Evolutionary conservation across 2,329 filamentous ascomycete genomes (phyloP).

Genomic region (Rhexocercosporidium sp.): DNA sequence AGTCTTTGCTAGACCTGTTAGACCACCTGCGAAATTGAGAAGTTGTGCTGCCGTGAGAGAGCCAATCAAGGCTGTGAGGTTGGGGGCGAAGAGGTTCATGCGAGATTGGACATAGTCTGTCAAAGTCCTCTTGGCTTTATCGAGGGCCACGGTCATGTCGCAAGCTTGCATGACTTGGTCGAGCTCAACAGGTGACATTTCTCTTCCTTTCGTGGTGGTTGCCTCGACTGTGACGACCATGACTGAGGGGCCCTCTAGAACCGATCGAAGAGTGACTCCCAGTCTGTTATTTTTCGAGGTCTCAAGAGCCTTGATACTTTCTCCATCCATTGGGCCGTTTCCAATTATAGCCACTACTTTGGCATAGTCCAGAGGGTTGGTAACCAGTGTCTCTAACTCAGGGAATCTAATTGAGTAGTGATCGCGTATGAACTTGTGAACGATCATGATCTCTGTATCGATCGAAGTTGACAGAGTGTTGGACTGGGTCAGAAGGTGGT

Average conservation of each 20-base stretch:
- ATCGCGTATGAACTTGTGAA: conserved; percentile 96
- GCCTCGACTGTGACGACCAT: conserved; percentile 98
- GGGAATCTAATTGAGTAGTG: conserved; percentile 95
- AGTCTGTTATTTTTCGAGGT: conserved; percentile 79
- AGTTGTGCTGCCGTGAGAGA: conserved; percentile 93
- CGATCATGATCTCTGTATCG: conserved; percentile 87
- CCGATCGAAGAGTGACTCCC: conserved; percentile 74
- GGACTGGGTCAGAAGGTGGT: conserved; percentile 84
- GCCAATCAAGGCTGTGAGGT: conserved; percentile 87
- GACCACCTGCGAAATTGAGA: conserved; percentile 90
- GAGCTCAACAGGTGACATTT: conserved; percentile 78
- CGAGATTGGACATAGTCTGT: conserved; percentile 96
- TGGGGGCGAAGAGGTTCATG: conserved; percentile 95
- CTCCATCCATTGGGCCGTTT: conserved; percentile 84
- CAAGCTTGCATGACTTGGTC: conserved; percentile 77
- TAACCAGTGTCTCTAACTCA: conserved; percentile 87
- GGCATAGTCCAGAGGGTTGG: conserved; percentile 91
- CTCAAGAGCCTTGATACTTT: conserved; percentile 80
- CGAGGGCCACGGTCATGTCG: conserved; percentile 85
- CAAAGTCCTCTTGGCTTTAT: conserved; percentile 83
- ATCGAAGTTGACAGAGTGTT: conserved; percentile 92
- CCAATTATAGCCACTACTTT: conserved; percentile 93
- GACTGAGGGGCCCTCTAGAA: conserved; percentile 86
- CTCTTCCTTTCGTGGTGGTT: conserved; percentile 82
- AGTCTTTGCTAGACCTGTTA: conserved; percentile 87